These are phyloP conservation scores for Leptomonas pyrrhocoris DNA, from an alignment of 208 protist species.

Conservation along the genomic window DNA sequence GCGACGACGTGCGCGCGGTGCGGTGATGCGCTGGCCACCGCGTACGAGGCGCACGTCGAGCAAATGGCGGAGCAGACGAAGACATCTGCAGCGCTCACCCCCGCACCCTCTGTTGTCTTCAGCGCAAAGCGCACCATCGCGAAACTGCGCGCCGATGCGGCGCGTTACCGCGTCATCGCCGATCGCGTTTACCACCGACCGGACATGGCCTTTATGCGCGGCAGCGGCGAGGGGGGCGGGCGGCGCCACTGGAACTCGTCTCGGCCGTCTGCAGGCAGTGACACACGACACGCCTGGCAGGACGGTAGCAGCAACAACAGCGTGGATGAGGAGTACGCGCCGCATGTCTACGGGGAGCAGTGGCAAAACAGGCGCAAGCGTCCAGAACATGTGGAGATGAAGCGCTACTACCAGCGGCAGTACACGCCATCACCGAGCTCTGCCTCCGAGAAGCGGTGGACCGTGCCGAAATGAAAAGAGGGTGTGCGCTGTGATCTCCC, in stretches of 20 bases:
- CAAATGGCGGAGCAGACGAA: constrained; percentile 31
- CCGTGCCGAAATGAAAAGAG: constrained; percentile 27
- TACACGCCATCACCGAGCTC: constrained; percentile 11
- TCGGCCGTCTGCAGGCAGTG: constrained; percentile 12
- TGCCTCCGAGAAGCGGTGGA: constrained; percentile 12
- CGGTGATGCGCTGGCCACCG: constrained; percentile 48
- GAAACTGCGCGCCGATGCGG: constrained; percentile 70
- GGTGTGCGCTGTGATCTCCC: neutral
- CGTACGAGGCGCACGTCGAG: constrained; percentile 65
- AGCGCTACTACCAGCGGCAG: constrained; percentile 50
- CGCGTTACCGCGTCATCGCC: constrained; percentile 73
- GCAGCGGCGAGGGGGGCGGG: constrained; percentile 13
- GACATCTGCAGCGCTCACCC: constrained; percentile 44
- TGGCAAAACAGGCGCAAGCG: constrained; percentile 66
- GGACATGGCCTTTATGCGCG: constrained; percentile 77
- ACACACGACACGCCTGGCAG: constrained; percentile 37
- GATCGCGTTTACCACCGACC: constrained; percentile 63
- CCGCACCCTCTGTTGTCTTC: constrained; percentile 60
- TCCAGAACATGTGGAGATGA: constrained; percentile 71
- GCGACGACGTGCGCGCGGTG: constrained; percentile 62
- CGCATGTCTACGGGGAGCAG: constrained; percentile 39
- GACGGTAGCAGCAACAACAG: constrained; percentile 44
- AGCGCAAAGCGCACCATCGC: constrained; percentile 59
- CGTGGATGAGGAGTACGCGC: constrained; percentile 61
- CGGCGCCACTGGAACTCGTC: constrained; percentile 18